Evolutionary conservation across 2,329 filamentous ascomycete genomes (phyloP).

Genomic region (Verticillium klebahnii): DNA sequence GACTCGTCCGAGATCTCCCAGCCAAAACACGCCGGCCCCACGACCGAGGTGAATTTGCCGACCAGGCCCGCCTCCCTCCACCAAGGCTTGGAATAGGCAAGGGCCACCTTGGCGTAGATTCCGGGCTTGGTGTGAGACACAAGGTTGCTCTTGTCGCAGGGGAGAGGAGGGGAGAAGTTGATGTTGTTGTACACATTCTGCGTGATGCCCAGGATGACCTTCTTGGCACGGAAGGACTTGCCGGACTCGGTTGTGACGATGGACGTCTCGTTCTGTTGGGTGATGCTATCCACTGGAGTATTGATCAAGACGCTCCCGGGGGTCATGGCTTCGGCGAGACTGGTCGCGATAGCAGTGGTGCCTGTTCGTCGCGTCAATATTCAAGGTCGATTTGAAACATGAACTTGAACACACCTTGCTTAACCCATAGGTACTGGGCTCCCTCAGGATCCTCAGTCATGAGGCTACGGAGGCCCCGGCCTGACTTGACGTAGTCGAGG

Average conservation of each 20-base stretch:
- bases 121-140: slow-evolving; percentile 24
- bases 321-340: slow-evolving; percentile 11
- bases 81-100: slow-evolving; percentile 38
- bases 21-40: slow-evolving; percentile 21
- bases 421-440: slow-evolving; percentile 18
- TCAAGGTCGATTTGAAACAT: not conserved
- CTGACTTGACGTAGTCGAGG: slow-evolving; percentile 15
- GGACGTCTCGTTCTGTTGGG: slow-evolving; percentile 7
- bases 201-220: slow-evolving; percentile 20
- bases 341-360: slow-evolving; percentile 5
- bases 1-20: slow-evolving; percentile 20
- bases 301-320: slow-evolving; percentile 10
- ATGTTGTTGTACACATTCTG: slow-evolving; percentile 17
- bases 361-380: not conserved
- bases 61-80: slow-evolving; percentile 37
- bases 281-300: slow-evolving; percentile 13
- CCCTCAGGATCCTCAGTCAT: slow-evolving; percentile 14
- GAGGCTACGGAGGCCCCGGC: slow-evolving; percentile 14
- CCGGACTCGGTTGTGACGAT: slow-evolving; percentile 12
- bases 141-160: slow-evolving; percentile 19
- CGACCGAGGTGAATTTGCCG: slow-evolving; percentile 33
- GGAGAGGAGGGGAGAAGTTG: slow-evolving; percentile 21
- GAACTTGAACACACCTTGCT: slow-evolving; percentile 9
- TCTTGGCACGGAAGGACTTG: slow-evolving; percentile 12
- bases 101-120: slow-evolving; percentile 29